A percentile compares a stretch with the other conserved stretches of the same genome.
Conservation (phyloP, 805 yeast genomes). For the Metschnikowia baotianmanensis region DNA sequence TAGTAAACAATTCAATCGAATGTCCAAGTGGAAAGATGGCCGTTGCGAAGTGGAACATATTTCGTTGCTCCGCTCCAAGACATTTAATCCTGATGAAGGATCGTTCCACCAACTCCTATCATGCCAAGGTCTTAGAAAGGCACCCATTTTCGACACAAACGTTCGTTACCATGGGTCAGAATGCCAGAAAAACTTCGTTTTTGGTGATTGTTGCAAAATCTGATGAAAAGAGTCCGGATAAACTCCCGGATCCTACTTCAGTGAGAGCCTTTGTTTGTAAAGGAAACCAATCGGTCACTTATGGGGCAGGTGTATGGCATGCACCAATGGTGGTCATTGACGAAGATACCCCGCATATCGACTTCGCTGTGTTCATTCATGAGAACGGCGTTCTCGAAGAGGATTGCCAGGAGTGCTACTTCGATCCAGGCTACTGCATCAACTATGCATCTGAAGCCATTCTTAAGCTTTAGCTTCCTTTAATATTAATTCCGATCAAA, state of each 20-base stretch:
- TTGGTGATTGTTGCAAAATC: conserved; percentile 77
- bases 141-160: conserved; percentile 91
- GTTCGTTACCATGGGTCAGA: conserved; percentile 84
- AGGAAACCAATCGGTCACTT: conserved; percentile 88
- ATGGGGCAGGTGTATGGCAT: conserved; percentile 87
- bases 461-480: conserved; percentile 11
- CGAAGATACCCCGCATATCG: conserved; percentile 48
- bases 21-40: conserved; percentile 50
- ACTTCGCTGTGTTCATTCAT: conserved; percentile 85
- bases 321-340: conserved; percentile 92
- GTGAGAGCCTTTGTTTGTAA: conserved; percentile 68
- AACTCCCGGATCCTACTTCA: conserved; percentile 59
- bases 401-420: conserved; percentile 78
- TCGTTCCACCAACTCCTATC: conserved; percentile 30
- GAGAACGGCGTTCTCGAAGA: conserved; percentile 79
- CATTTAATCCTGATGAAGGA: conserved; percentile 42
- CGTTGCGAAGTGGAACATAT: conserved; percentile 76
- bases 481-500: background rate
- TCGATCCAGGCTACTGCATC: conserved; percentile 55
- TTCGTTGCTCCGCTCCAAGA: conserved; percentile 75
- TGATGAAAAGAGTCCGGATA: conserved; percentile 31
- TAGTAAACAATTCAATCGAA: conserved; percentile 48
- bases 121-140: conserved; percentile 74
- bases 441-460: conserved; percentile 17
- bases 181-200: conserved; percentile 49